Percentiles rank a stretch among this genome's conserved stretches.
phyloP scores from a whole-genome alignment of 108 stramenopile genomes.

The Skeletonema marinoi region DNA sequence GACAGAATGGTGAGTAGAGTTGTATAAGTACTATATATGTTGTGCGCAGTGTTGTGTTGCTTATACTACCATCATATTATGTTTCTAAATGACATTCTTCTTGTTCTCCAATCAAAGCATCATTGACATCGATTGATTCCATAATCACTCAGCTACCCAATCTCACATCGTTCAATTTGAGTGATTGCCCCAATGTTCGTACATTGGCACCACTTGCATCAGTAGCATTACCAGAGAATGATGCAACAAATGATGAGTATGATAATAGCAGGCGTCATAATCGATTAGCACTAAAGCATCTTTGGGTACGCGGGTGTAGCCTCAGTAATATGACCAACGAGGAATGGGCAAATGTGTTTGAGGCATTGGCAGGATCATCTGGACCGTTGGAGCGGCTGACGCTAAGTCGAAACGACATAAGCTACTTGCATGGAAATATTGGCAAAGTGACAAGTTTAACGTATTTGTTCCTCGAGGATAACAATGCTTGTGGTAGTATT shows the following conservation, averaged over 20 bases:
- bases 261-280: background rate
- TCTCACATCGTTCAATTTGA: constrained; percentile 36
- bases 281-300: constrained; percentile 30
- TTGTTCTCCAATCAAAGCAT: constrained; percentile 10
- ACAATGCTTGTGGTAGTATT: background rate
- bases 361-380: constrained; percentile 24
- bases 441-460: constrained; percentile 33
- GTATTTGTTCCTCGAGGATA: constrained; percentile 48
- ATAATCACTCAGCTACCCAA: constrained; percentile 36
- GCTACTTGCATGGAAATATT: constrained; percentile 30
- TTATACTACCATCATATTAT: too few species aligned
- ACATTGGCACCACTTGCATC: constrained; percentile 31
- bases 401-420: constrained; percentile 37
- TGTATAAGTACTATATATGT: background rate
- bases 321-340: constrained; percentile 20
- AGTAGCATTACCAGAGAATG: background rate
- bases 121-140: constrained; percentile 39
- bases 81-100: background rate
- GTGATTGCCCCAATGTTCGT: constrained; percentile 40
- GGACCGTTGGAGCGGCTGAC: constrained; percentile 46
- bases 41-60: background rate
- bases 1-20: constrained; percentile 34
- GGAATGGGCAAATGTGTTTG: constrained; percentile 40
- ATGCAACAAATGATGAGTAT: background rate
- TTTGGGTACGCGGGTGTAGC: constrained; percentile 47